Evolutionary conservation across 768 basidiomycete genomes (phyloP), one percentile per base, ranked within the genome.

Genomic region (Hortiboletus campestris): DNA sequence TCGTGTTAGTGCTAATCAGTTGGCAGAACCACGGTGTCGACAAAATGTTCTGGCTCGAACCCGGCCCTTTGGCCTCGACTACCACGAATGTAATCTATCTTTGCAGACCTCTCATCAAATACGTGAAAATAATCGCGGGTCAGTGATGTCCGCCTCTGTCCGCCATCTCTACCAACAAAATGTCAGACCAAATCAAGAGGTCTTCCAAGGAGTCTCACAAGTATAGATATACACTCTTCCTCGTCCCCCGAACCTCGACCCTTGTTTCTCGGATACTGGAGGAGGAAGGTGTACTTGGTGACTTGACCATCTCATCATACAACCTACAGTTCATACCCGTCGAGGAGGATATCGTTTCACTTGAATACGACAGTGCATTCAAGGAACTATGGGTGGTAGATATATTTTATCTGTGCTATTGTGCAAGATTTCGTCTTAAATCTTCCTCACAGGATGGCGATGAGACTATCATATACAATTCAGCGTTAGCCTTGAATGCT

Each of bases 21-120:
- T 13, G 22, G 52, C 62, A 98, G 96, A 91, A 98, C 68, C 95
- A 98, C 84, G 95, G 94, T 6, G 93, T 99, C 4, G 95, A 98
- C 76, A 97, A 97, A 78, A 96, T 99, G 91, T 97, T 95, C 75
- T 99, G 97, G 96, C 84, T 99, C 22, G 97, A 98, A 73, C 72
- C 88, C 12, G 95, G 95, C 17, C 86, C 91, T 10, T 74, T 98
- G 44, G 80, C 84, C 13, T 88, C 91, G 3, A 80, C 84, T 4
- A 94, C 95, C 7, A 82, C 89, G 34, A 95, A 95, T 63, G 84
- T 98, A 55, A 84, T 99, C 19, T 99, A 98, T 73, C 81, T 99
- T 10, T 96, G 91, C 70, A 81, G 94, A 32, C 94, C 96, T 3
- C 80, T 82, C 63, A 90, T 97, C 57, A 88, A 82, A 57, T 84